These are phyloP conservation scores for Epichloe uncinata DNA, from an alignment of 2,329 filamentous ascomycete genomes.

Conservation along the genomic window DNA sequence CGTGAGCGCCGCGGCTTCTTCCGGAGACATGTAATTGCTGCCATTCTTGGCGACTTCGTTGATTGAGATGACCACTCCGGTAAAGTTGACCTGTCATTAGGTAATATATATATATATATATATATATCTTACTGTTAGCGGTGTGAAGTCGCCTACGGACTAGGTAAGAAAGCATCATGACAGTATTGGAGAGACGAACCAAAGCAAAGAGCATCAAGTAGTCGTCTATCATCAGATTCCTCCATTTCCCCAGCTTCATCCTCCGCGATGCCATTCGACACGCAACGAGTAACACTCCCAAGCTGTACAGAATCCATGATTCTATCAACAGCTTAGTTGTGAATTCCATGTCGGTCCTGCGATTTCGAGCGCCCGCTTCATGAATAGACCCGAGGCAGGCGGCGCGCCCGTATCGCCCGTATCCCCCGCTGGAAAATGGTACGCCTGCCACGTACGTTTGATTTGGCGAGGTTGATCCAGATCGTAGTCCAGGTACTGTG, in stretches of 20 bases:
- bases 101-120: too few species aligned
- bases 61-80: conserved; percentile 28
- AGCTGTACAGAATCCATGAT: conserved; percentile 17
- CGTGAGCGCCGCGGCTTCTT: conserved; percentile 28
- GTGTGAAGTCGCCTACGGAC: not conserved
- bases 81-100: conserved; percentile 10
- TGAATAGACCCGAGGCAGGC: not conserved
- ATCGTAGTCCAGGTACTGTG: too few species aligned
- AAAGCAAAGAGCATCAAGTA: conserved; percentile 41
- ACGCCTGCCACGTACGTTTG: too few species aligned
- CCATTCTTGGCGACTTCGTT: conserved; percentile 29
- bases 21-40: conserved; percentile 29
- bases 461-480: too few species aligned
- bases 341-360: conserved; percentile 13
- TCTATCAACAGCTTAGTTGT: conserved; percentile 13
- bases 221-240: conserved; percentile 40
- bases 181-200: conserved; percentile 12
- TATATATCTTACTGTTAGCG: not conserved
- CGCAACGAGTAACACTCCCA: conserved; percentile 14
- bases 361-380: not conserved
- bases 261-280: conserved; percentile 18
- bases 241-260: conserved; percentile 29
- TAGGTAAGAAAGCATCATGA: not conserved
- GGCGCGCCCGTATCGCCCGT: not conserved
- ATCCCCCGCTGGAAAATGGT: too few species aligned